A percentile compares a stretch with the other conserved stretches of the same genome.
Evolutionary conservation across 1,139 yeast species (phyloP).

Genomic region (Zygosaccharomyces sapae): DNA sequence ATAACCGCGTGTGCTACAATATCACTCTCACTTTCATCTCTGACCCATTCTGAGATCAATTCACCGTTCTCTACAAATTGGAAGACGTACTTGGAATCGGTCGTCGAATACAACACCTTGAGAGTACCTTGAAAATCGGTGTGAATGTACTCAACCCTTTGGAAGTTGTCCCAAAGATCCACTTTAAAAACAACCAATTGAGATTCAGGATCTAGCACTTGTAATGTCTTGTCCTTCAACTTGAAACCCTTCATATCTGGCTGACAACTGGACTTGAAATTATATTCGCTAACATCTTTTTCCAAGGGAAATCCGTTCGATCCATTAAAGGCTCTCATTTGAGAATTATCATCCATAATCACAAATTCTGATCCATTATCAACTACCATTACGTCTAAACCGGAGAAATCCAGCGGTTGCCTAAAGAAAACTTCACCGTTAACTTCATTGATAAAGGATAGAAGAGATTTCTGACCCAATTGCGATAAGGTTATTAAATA

Average conservation of each 20-base stretch:
- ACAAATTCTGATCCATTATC: slow-evolving; percentile 11
- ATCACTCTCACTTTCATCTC: slow-evolving; percentile 46
- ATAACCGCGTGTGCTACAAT: slow-evolving; percentile 41
- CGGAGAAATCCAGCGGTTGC: slow-evolving; percentile 17
- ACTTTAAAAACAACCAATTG: slow-evolving; percentile 13
- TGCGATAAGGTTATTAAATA: slow-evolving; percentile 26
- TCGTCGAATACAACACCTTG: slow-evolving; percentile 17
- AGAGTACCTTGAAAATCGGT: slow-evolving; percentile 14
- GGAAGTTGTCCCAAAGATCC: slow-evolving; percentile 18
- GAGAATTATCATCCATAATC: slow-evolving; percentile 12
- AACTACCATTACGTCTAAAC: slow-evolving; percentile 18
- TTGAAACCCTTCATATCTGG: slow-evolving; percentile 12
- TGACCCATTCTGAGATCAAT: slow-evolving; percentile 39
- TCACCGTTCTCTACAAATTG: slow-evolving; percentile 28
- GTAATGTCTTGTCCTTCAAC: slow-evolving; percentile 7
- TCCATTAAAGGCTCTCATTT: slow-evolving; percentile 11
- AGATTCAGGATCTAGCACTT: slow-evolving; percentile 14
- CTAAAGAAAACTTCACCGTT: slow-evolving; percentile 26
- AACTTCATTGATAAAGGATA: slow-evolving; percentile 26
- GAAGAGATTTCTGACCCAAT: slow-evolving; percentile 19
- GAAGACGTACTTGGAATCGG: slow-evolving; percentile 23
- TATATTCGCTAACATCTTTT: background rate
- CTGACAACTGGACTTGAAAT: slow-evolving; percentile 16
- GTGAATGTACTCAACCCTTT: slow-evolving; percentile 14
- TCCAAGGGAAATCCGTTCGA: slow-evolving; percentile 15